Evolutionary conservation across 2,329 filamentous ascomycete genomes (phyloP).

Genomic region (Arthrobotrys musiformis): DNA sequence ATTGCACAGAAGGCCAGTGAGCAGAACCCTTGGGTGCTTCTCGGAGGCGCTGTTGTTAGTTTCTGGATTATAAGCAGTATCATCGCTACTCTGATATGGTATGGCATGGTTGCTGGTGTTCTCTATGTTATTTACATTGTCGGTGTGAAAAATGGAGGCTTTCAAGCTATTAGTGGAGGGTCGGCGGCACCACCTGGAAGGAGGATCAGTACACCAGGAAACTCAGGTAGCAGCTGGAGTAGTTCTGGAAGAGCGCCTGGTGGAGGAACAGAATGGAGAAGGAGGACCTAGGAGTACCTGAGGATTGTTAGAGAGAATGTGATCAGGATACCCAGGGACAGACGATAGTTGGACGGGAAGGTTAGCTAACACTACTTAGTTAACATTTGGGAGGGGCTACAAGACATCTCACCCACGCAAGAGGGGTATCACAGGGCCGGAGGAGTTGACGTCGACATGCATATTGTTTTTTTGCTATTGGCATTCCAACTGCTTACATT

Average conservation of each 20-base stretch:
- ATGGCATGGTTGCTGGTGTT: constrained; percentile 39
- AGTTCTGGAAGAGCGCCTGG: constrained; percentile 3
- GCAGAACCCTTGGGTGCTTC: constrained; percentile 49
- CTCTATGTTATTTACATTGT: constrained; percentile 52
- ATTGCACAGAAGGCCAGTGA: constrained; percentile 42
- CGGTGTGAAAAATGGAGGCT: constrained; percentile 49
- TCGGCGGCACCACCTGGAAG: constrained; percentile 20
- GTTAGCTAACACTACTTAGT: too few relatives aligned
- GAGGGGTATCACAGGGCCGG: neutral
- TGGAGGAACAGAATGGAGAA: constrained; percentile 36
- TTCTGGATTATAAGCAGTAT: constrained; percentile 51
- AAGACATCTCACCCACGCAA: neutral
- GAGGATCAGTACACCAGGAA: constrained; percentile 19
- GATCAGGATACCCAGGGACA: neutral
- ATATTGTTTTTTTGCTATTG: constrained; percentile 1
- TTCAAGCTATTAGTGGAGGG: constrained; percentile 24
- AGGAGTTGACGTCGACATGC: neutral
- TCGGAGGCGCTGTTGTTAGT: constrained; percentile 38
- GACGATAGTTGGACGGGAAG: neutral
- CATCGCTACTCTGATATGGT: constrained; percentile 51
- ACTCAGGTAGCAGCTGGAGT: constrained; percentile 15
- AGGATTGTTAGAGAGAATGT: neutral
- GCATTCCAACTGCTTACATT: neutral
- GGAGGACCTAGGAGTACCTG: constrained; percentile 33
- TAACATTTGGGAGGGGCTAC: too few relatives aligned